phyloP scores from a whole-genome alignment of 208 protist species.

The Trypanosoma theileri region DNA sequence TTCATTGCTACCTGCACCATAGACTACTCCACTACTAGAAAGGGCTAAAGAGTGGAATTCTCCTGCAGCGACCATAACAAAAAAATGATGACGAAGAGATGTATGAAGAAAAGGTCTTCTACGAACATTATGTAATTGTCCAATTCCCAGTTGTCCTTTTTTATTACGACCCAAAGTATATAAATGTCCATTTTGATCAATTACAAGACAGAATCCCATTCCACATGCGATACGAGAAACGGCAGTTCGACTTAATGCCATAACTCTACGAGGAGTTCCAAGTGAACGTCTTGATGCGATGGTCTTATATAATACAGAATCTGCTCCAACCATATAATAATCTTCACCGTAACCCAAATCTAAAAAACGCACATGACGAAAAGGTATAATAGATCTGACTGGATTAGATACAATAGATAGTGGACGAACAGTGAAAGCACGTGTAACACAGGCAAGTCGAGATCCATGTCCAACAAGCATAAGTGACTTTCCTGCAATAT shows the following conservation, averaged over 20 bases:
- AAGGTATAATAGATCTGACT: conserved; percentile 73
- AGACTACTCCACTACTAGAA: conserved; percentile 81
- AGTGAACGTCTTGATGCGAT: conserved; percentile 62
- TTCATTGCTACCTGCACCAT: conserved; percentile 82
- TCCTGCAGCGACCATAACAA: conserved; percentile 81
- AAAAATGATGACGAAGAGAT: conserved; percentile 66
- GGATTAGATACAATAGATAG: conserved; percentile 75
- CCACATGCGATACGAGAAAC: conserved; percentile 80
- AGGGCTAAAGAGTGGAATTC: conserved; percentile 83
- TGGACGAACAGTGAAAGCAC: conserved; percentile 73
- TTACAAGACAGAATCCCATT: conserved; percentile 75
- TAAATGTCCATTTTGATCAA: conserved; percentile 87
- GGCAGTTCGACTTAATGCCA: conserved; percentile 70
- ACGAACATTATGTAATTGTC: conserved; percentile 54
- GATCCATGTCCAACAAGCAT: conserved; percentile 74
- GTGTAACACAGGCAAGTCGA: conserved; percentile 71
- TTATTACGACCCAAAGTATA: conserved; percentile 80
- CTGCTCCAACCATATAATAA: conserved; percentile 86
- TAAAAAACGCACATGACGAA: conserved; percentile 70
- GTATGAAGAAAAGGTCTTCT: conserved; percentile 64
- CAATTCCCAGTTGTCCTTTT: conserved; percentile 85
- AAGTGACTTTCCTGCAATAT: conserved; percentile 62
- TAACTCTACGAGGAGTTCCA: conserved; percentile 82
- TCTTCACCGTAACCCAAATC: conserved; percentile 82
- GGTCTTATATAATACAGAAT: conserved; percentile 86